Evolutionary conservation across 75 land plant genomes (phyloP).

Genomic region (Pinus taeda): DNA sequence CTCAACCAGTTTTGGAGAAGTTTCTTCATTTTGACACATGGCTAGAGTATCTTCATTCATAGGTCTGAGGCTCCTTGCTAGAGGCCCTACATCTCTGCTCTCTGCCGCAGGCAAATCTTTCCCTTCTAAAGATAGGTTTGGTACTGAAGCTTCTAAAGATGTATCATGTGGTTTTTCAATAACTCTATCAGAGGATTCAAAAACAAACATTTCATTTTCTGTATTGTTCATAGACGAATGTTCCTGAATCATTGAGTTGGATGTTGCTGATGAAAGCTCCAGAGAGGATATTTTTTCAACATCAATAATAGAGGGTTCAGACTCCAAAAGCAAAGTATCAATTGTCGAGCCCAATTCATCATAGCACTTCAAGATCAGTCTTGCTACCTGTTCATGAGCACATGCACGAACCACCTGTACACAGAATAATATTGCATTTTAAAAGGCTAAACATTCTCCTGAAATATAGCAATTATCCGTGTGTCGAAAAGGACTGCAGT

Average conservation of each 20-base stretch:
- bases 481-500: not conserved
- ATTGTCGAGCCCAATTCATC: slow-evolving; percentile 73
- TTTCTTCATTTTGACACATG: slow-evolving; percentile 24
- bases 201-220: slow-evolving; percentile 5
- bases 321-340: slow-evolving; percentile 58
- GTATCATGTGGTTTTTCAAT: slow-evolving; percentile 3
- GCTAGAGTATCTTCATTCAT: slow-evolving; percentile 13
- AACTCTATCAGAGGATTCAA: slow-evolving; percentile 4
- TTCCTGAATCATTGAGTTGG: slow-evolving; percentile 23
- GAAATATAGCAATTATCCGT: not conserved
- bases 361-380: slow-evolving; percentile 78
- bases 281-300: slow-evolving; percentile 43
- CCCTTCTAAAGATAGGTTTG: slow-evolving; percentile 11
- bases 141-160: slow-evolving; percentile 10
- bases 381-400: slow-evolving; percentile 98
- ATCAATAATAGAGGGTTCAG: slow-evolving; percentile 36
- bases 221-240: slow-evolving; percentile 7
- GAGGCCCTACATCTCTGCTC: slow-evolving; percentile 5
- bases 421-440: slow-evolving; percentile 6
- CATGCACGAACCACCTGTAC: slow-evolving; percentile 86
- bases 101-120: slow-evolving; percentile 6
- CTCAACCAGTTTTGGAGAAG: slow-evolving; percentile 24
- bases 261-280: slow-evolving; percentile 27
- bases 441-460: not conserved
- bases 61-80: not conserved